phyloP scores from a whole-genome alignment of 257 asterid genomes.

The Solanum clarkiae region DNA sequence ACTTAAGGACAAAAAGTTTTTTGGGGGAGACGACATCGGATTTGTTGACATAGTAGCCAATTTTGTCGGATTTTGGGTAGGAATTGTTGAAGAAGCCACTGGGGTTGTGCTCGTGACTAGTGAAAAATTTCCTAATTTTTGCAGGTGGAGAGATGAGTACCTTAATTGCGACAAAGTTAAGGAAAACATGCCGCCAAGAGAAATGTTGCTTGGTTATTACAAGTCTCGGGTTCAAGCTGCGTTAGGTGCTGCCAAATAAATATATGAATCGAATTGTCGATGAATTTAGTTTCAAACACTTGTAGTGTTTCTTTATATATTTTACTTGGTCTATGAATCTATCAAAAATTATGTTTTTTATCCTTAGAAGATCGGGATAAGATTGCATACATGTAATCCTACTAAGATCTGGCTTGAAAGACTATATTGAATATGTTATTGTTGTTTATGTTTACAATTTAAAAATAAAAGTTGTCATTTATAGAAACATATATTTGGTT shows the following conservation, averaged over 20 bases:
- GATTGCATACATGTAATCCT: too few relatives aligned
- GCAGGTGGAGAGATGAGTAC: constrained; percentile 18
- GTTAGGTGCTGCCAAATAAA: not conserved
- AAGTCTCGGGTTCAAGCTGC: not conserved
- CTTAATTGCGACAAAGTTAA: constrained; percentile 10
- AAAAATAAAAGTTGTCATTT: not conserved
- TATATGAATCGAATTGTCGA: not conserved
- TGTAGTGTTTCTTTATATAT: too few relatives aligned
- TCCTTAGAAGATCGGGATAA: not conserved
- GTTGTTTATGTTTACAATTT: not conserved
- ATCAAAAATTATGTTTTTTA: too few relatives aligned
- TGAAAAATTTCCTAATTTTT: constrained; percentile 25
- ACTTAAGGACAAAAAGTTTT: constrained; percentile 30
- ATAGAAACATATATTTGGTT: not conserved
- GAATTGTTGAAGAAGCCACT: constrained; percentile 5
- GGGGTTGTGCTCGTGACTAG: constrained; percentile 21
- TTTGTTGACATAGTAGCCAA: constrained; percentile 22
- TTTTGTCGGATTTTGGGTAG: constrained; percentile 18
- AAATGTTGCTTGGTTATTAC: not conserved
- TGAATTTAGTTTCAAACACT: not conserved
- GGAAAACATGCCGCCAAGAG: constrained; percentile 27
- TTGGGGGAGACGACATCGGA: constrained; percentile 44
- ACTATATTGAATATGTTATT: too few relatives aligned
- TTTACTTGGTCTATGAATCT: accelerated
- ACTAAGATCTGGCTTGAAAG: accelerated